Conservation (phyloP, 2,329 filamentous ascomycete species). For the Penicillium rolfsii region DNA sequence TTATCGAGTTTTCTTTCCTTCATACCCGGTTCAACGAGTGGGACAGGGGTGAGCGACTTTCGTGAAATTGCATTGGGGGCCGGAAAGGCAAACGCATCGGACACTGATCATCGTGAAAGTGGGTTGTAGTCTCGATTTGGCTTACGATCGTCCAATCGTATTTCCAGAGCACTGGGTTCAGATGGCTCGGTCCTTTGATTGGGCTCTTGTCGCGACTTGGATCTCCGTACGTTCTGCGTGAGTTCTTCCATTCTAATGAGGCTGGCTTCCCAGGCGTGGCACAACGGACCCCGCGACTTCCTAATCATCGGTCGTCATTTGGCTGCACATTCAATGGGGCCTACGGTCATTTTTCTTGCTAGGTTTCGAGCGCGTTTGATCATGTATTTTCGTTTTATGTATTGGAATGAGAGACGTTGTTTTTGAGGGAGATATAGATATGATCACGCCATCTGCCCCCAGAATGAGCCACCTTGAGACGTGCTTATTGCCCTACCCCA, state of each 20-base stretch:
- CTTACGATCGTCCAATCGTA: background rate
- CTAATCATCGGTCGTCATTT: background rate
- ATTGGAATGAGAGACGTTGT: background rate
- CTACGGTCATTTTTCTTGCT: background rate
- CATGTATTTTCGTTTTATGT: background rate
- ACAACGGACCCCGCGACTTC: background rate
- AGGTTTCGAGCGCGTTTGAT: background rate
- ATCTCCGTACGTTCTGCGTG: no score
- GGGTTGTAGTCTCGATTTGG: background rate
- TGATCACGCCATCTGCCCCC: constrained; percentile 2
- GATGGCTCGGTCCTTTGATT: no score
- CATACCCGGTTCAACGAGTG: background rate
- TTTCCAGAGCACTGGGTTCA: background rate
- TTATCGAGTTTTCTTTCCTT: background rate
- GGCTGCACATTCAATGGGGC: background rate
- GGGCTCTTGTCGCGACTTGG: no score
- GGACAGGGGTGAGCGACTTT: background rate
- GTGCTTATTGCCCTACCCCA: background rate
- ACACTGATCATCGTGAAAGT: background rate
- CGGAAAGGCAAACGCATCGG: background rate
- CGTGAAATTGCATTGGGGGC: background rate
- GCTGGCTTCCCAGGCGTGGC: no score
- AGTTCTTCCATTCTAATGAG: no score
- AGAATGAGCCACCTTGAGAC: background rate
- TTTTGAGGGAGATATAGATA: background rate